Evolutionary conservation across 2,329 filamentous ascomycete genomes (phyloP).

Genomic region (Colletotrichum sp.): DNA sequence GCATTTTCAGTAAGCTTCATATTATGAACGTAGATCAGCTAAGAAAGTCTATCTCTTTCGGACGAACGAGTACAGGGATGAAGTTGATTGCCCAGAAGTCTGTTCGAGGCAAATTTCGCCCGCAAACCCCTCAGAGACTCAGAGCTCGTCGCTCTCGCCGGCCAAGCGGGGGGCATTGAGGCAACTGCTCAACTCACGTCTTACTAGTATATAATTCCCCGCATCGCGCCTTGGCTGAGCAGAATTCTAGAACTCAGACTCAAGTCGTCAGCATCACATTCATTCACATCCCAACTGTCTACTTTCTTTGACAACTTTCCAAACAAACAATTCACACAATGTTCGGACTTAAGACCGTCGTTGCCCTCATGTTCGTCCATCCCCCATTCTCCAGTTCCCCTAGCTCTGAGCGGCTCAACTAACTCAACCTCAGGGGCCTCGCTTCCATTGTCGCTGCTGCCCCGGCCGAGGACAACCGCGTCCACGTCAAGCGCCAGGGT

Average conservation of each 20-base stretch:
- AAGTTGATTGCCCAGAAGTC: neutral
- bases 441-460: neutral
- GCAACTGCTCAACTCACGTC: neutral
- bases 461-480: neutral
- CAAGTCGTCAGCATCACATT: neutral
- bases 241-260: neutral
- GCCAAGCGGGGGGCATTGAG: neutral
- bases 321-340: neutral
- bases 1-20: neutral
- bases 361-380: neutral
- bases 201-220: neutral
- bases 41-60: neutral
- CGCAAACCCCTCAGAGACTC: neutral
- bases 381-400: no score
- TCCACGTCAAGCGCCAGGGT: neutral
- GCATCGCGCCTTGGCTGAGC: neutral
- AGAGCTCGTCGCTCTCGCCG: neutral
- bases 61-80: neutral
- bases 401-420: neutral
- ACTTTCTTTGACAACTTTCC: neutral
- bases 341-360: neutral
- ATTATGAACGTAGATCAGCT: neutral
- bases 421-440: neutral
- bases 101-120: neutral
- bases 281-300: neutral